A percentile compares a stretch with the other conserved stretches of the same genome.
phyloP scores from a whole-genome alignment of 1,284 basidiomycete genomes.

The Macrocystidia cucumis region DNA sequence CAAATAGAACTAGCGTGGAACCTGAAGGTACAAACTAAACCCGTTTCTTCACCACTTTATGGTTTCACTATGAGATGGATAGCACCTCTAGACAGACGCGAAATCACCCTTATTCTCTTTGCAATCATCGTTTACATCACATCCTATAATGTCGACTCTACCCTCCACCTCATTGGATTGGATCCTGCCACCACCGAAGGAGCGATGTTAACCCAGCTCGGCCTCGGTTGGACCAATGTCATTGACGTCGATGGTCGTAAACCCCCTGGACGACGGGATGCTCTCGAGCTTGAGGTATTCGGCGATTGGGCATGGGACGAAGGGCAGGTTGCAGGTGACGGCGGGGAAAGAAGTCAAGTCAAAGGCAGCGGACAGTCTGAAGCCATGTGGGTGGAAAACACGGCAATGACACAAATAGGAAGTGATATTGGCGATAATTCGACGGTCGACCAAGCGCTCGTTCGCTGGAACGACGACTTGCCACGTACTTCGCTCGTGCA shows the following conservation, averaged over 20 bases:
- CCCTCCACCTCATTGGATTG: conserved; percentile 40
- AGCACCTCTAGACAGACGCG: conserved; percentile 54
- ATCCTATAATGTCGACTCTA: conserved; percentile 58
- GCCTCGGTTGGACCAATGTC: conserved; percentile 26
- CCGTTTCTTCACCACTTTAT: too few relatives aligned
- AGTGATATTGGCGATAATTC: conserved; percentile 29
- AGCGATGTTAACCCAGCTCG: conserved; percentile 27
- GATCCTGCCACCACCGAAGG: conserved; percentile 28
- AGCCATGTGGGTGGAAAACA: conserved; percentile 28
- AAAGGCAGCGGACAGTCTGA: conserved; percentile 29
- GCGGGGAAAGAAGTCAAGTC: conserved; percentile 29
- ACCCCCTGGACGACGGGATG: conserved; percentile 39
- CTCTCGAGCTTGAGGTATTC: conserved; percentile 51
- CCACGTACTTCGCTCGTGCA: conserved; percentile 44
- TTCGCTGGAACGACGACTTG: conserved; percentile 43
- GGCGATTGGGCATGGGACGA: conserved; percentile 63
- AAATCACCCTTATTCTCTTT: conserved; percentile 53
- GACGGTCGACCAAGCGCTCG: conserved; percentile 42
- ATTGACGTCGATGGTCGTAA: conserved; percentile 41
- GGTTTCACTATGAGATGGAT: conserved; percentile 53
- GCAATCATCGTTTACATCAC: conserved; percentile 53
- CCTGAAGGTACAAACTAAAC: too few relatives aligned
- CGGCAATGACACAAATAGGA: conserved; percentile 17
- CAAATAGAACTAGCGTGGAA: too few relatives aligned
- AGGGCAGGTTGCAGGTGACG: conserved; percentile 43